A percentile compares a stretch with the other conserved stretches of the same genome.
Conservation (phyloP, 2,329 filamentous ascomycete genomes). For the Simplicillium sp. region DNA sequence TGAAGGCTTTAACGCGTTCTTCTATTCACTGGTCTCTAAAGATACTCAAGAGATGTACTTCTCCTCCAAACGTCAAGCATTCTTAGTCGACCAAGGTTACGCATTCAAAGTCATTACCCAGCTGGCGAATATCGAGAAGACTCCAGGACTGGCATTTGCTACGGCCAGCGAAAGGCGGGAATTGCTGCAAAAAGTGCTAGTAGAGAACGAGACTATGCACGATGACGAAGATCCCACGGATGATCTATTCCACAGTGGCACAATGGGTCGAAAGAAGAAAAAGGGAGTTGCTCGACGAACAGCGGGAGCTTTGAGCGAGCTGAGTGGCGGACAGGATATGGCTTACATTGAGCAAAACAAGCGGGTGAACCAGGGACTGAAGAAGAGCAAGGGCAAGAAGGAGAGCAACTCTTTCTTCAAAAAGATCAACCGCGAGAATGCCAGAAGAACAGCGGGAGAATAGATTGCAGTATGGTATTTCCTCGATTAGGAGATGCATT, state of each 20-base stretch:
- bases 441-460: slow-evolving; percentile 22
- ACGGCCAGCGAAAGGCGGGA: slow-evolving; percentile 67
- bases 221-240: slow-evolving; percentile 14
- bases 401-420: slow-evolving; percentile 31
- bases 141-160: slow-evolving; percentile 63
- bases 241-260: slow-evolving; percentile 29
- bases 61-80: slow-evolving; percentile 83
- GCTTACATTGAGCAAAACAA: slow-evolving; percentile 85
- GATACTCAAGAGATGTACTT: slow-evolving; percentile 78
- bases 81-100: slow-evolving; percentile 88
- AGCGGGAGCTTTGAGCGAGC: slow-evolving; percentile 74
- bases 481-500: not conserved
- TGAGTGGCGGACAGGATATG: slow-evolving; percentile 93
- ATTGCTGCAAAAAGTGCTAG: slow-evolving; percentile 68
- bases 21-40: slow-evolving; percentile 86
- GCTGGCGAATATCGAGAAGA: slow-evolving; percentile 70
- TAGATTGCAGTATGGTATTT: slow-evolving; percentile 5
- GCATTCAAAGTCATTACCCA: slow-evolving; percentile 95
- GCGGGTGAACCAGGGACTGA: slow-evolving; percentile 44
- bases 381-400: slow-evolving; percentile 27
- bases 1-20: slow-evolving; percentile 92
- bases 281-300: slow-evolving; percentile 63
- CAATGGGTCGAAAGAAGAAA: slow-evolving; percentile 32
- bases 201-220: slow-evolving; percentile 39
- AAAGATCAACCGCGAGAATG: slow-evolving; percentile 31